Evolutionary conservation across 768 basidiomycete genomes (phyloP).

Genomic region (Pleurotus eryngii): DNA sequence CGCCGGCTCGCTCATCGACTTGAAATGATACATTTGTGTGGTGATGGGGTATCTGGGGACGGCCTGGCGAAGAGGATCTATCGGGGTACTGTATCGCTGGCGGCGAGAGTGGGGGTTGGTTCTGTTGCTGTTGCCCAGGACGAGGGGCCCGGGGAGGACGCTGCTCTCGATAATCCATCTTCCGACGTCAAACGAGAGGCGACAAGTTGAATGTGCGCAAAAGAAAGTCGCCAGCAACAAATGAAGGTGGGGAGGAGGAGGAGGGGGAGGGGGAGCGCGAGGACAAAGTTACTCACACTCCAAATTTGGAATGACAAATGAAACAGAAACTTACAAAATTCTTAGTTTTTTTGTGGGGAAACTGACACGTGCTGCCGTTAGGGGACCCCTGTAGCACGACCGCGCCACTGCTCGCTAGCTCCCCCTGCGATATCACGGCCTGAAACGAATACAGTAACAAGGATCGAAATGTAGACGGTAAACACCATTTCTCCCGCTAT

Average conservation of each 20-base stretch:
- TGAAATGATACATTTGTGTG: slow-evolving; percentile 61
- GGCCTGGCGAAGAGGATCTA: slow-evolving; percentile 14
- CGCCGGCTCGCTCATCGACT: slow-evolving; percentile 66
- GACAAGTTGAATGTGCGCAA: background rate
- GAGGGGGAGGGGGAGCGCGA: slow-evolving; percentile 3
- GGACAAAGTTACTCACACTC: background rate
- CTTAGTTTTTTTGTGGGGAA: no score
- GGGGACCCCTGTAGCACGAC: no score
- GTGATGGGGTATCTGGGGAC: slow-evolving; percentile 27
- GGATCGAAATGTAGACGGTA: no score
- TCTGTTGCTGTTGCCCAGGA: slow-evolving; percentile 35
- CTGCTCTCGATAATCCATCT: slow-evolving; percentile 44
- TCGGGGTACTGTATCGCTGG: slow-evolving; percentile 26
- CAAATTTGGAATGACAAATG: no score
- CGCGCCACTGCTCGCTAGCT: no score
- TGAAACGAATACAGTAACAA: no score
- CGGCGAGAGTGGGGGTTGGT: slow-evolving; percentile 37
- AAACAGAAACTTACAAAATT: no score
- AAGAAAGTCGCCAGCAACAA: slow-evolving; percentile 8
- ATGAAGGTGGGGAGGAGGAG: slow-evolving; percentile 12
- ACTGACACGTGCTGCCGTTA: no score
- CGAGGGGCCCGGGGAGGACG: slow-evolving; percentile 56
- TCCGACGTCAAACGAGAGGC: slow-evolving; percentile 7
- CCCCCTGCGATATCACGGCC: no score
- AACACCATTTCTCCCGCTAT: no score